Conservation (phyloP, 495 filamentous ascomycete species). For the Penicillium atrosanguineum region DNA sequence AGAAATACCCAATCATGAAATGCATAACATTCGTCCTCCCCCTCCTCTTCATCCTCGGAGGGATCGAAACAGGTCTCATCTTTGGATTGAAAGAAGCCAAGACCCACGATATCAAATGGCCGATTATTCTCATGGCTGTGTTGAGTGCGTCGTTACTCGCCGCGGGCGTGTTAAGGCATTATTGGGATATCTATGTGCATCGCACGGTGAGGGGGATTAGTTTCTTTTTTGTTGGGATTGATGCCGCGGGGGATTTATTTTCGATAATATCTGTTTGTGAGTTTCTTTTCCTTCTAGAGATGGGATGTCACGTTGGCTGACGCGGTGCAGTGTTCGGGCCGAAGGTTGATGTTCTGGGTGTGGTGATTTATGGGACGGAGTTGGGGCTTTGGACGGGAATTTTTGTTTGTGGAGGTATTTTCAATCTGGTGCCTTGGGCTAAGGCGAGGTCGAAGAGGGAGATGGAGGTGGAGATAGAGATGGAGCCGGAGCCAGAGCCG, state of each 20-base stretch:
- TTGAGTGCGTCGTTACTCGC: slow-evolving; percentile 56
- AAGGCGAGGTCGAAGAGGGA: slow-evolving; percentile 14
- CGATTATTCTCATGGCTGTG: slow-evolving; percentile 58
- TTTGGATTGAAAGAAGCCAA: slow-evolving; percentile 47
- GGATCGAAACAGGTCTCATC: slow-evolving; percentile 49
- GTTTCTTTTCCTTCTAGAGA: not conserved
- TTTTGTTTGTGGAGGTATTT: slow-evolving; percentile 57
- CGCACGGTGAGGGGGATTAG: slow-evolving; percentile 62
- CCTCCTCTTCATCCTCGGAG: slow-evolving; percentile 45
- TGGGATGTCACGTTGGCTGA: slow-evolving; percentile 3
- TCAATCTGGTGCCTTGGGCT: slow-evolving; percentile 57
- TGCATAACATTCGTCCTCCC: slow-evolving; percentile 38
- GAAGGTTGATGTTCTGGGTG: slow-evolving; percentile 51
- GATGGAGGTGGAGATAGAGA: not conserved
- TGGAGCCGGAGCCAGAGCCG: slow-evolving; percentile 12
- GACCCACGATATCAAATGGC: slow-evolving; percentile 42
- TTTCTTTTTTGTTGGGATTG: slow-evolving; percentile 63
- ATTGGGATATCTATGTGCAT: slow-evolving; percentile 58
- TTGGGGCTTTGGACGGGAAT: slow-evolving; percentile 61
- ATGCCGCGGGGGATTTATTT: slow-evolving; percentile 61
- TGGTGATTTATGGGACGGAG: slow-evolving; percentile 62
- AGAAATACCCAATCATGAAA: slow-evolving; percentile 46
- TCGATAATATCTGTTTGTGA: slow-evolving; percentile 56
- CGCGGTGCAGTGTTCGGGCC: slow-evolving; percentile 49
- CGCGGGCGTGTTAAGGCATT: slow-evolving; percentile 53